Evolutionary conservation across 306 rosid genomes (phyloP), one percentile per base, ranked within the genome.

Genomic region (Nissolia schottii): DNA sequence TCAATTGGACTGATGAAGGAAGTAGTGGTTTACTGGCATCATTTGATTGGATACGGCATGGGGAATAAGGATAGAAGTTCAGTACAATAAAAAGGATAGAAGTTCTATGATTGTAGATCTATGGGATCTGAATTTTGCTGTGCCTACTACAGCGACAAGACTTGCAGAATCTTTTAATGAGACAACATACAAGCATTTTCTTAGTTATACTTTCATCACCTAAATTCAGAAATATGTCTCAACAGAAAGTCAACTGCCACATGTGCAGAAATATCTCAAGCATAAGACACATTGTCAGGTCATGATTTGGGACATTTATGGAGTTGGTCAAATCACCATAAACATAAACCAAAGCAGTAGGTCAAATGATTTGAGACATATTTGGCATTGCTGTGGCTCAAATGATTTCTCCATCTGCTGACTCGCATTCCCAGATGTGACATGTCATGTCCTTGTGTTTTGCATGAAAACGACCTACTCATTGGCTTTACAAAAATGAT

Each of bases 391-490:
- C 22, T 29, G n/a, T n/a, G n/a, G n/a, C n/a, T n/a, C n/a, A n/a
- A n/a, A n/a, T n/a, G n/a, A n/a, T n/a, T n/a, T n/a, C n/a, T n/a
- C n/a, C n/a, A n/a, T n/a, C n/a, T n/a, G 38, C 67, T 55, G 68
- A 29, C 31, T 55, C 54, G 34, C 10, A 62, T 2, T 49, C 4
- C 18, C 20, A 7, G 6, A n/a, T n/a, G 19, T 16, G 32, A 15
- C 70, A 13, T 55, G 78, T 27, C 64, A 41, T 66, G 64, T 64
- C 56, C 64, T 37, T 25, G 5, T 45, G 22, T 41, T 68, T 7
- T 20, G 19, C 56, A 15, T 11, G 16, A 61, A 48, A 60, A 8
- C 38, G 64, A 20, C 23, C 13, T 45, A 40, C 45, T 67, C 54
- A 46, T 15, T 13, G 37, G 51, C 55, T 25, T 61, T 63, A 22